A percentile compares a stretch with the other conserved stretches of the same genome.
These are phyloP conservation scores for Fusarium sambucinum DNA, from an alignment of 2,329 filamentous ascomycete species.

Conservation along the genomic window DNA sequence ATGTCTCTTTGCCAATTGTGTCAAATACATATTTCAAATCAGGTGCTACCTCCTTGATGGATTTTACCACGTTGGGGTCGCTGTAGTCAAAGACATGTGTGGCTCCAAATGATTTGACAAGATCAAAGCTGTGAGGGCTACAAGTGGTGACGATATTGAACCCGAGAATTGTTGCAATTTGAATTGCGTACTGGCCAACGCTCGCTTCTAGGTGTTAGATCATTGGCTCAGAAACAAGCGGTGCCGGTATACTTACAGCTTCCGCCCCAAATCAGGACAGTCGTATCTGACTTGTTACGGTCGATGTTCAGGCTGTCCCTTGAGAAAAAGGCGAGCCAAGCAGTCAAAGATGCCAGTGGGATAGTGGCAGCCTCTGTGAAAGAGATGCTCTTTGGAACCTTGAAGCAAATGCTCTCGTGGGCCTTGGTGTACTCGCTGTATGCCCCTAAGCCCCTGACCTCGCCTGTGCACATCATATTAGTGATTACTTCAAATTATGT, in stretches of 20 bases:
- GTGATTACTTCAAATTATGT: not conserved
- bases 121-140: constrained; percentile 50
- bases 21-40: constrained; percentile 56
- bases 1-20: constrained; percentile 56
- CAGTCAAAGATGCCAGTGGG: constrained; percentile 55
- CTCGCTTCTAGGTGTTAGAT: constrained; percentile 48
- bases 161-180: constrained; percentile 51
- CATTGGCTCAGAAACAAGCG: not conserved
- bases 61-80: constrained; percentile 51
- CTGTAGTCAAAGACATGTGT: constrained; percentile 57
- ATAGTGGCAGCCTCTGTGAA: constrained; percentile 53
- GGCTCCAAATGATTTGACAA: constrained; percentile 52
- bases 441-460: constrained; percentile 52
- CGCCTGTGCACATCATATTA: constrained; percentile 27
- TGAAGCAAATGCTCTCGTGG: constrained; percentile 57
- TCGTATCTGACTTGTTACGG: constrained; percentile 9
- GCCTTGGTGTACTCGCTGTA: constrained; percentile 57
- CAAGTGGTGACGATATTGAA: constrained; percentile 55
- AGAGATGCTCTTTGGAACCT: constrained; percentile 50
- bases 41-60: constrained; percentile 51
- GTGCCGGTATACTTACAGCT: constrained; percentile 52
- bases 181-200: constrained; percentile 55
- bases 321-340: constrained; percentile 57
- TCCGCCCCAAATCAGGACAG: constrained; percentile 59
- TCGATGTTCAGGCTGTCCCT: constrained; percentile 53